Evolutionary conservation across 257 asterid genomes (phyloP).

Genomic region (Solanum dulcamara): DNA sequence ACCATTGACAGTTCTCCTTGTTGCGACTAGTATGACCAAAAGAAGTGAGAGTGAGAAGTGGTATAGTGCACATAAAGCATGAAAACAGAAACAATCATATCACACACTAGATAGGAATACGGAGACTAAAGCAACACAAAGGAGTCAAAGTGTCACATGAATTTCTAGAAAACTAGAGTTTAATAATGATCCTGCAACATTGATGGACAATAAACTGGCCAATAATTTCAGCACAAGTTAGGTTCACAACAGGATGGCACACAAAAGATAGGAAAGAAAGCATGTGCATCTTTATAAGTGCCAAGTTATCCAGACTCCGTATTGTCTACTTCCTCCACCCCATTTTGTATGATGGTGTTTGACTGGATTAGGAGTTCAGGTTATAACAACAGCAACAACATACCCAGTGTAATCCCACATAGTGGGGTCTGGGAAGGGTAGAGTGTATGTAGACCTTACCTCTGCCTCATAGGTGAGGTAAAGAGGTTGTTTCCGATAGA

Average conservation of each 20-base stretch:
- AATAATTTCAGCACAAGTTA: not conserved
- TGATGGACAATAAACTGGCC: not conserved
- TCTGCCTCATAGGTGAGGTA: not conserved
- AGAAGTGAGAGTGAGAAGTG: constrained; percentile 6
- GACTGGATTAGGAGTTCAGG: not conserved
- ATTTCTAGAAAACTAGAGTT: not conserved
- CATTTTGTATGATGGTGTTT: not conserved
- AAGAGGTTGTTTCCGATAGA: not conserved
- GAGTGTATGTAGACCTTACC: not conserved
- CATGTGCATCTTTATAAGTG: not conserved
- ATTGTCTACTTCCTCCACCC: not conserved
- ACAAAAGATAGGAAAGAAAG: not conserved
- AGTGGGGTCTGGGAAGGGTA: not conserved
- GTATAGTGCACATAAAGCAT: not conserved
- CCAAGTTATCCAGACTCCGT: not conserved
- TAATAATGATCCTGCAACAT: not conserved
- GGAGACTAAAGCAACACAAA: not conserved
- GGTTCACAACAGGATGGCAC: not conserved
- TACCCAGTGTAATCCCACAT: not conserved
- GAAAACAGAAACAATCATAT: not conserved
- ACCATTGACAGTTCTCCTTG: constrained; percentile 80
- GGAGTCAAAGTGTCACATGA: not conserved
- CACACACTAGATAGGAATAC: not conserved
- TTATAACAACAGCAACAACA: not conserved
- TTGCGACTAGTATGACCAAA: constrained; percentile 32